phyloP scores from a whole-genome alignment of 2,329 filamentous ascomycete genomes.

The Paecilomyces dactylethromorphus region DNA sequence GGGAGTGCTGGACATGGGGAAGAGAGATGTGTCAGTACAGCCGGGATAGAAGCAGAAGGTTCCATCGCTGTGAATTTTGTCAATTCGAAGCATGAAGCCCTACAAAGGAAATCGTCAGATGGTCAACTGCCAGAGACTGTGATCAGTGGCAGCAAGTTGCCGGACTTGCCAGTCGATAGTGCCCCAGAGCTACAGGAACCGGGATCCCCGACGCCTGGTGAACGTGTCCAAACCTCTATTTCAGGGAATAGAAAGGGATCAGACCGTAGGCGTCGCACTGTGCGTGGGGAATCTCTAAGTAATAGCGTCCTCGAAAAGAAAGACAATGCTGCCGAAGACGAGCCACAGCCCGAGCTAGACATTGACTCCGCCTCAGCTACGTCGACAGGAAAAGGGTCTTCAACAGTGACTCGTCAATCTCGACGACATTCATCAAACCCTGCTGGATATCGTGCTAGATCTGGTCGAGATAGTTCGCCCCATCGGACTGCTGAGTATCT shows the following conservation, averaged over 20 bases:
- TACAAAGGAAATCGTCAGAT: too few species aligned
- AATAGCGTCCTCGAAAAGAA: too few species aligned
- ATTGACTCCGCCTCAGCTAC: neutral
- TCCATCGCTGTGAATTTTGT: too few species aligned
- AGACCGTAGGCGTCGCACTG: neutral
- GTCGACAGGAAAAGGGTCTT: neutral
- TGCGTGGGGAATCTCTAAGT: neutral
- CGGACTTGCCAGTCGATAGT: neutral
- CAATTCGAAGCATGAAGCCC: too few species aligned
- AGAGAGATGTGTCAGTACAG: neutral
- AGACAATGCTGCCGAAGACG: neutral
- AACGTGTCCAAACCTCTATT: neutral
- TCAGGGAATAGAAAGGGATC: neutral
- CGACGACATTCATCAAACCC: constrained; percentile 17
- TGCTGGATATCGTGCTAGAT: neutral
- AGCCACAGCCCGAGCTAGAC: neutral
- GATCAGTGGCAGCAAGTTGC: neutral
- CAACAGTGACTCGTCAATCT: constrained; percentile 11
- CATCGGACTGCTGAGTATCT: neutral
- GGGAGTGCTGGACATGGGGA: constrained; percentile 30
- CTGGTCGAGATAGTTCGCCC: neutral
- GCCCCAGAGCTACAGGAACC: neutral
- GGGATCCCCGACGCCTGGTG: neutral
- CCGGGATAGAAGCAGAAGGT: neutral
- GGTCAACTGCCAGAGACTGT: too few species aligned